phyloP scores from a whole-genome alignment of 2,329 filamentous ascomycete genomes.

The Arthrobotrys sinensis region DNA sequence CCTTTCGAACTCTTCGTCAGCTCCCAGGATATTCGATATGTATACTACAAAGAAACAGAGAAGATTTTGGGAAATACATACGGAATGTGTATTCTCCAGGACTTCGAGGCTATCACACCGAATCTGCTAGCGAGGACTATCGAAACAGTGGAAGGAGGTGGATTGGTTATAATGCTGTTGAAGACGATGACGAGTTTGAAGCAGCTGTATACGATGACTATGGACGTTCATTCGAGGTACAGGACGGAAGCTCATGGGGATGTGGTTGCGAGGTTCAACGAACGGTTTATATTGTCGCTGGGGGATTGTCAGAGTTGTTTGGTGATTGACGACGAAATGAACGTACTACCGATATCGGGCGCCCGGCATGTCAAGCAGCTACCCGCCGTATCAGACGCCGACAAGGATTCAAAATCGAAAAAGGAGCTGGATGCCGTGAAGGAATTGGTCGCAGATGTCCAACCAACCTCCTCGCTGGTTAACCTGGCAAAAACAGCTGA shows the following conservation, averaged over 20 bases:
- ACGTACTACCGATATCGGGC: slow-evolving; percentile 95
- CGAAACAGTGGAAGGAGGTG: slow-evolving; percentile 97
- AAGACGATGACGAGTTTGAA: slow-evolving; percentile 98
- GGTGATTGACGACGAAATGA: slow-evolving; percentile 97
- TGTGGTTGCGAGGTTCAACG: slow-evolving; percentile 96
- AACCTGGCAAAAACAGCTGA: slow-evolving; percentile 91
- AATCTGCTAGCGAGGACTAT: slow-evolving; percentile 94
- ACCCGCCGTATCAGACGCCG: slow-evolving; percentile 80
- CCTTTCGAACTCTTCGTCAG: slow-evolving; percentile 98
- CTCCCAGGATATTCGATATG: slow-evolving; percentile 96
- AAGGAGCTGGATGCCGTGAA: slow-evolving; percentile 88
- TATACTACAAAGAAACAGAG: slow-evolving; percentile 99
- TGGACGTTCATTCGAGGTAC: slow-evolving; percentile 98
- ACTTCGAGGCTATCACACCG: slow-evolving; percentile 98
- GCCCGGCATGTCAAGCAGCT: slow-evolving; percentile 89
- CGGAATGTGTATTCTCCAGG: slow-evolving; percentile 97
- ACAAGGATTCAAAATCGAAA: slow-evolving; percentile 76
- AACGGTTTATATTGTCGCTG: slow-evolving; percentile 93
- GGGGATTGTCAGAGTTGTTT: slow-evolving; percentile 95
- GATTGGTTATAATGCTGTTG: slow-evolving; percentile 87
- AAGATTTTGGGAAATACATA: slow-evolving; percentile 99
- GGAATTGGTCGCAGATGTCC: slow-evolving; percentile 85
- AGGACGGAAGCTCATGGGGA: slow-evolving; percentile 96
- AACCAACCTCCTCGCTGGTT: slow-evolving; percentile 87
- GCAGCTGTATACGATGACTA: slow-evolving; percentile 94